These are phyloP conservation scores for Lecanicillium sp. DNA, from an alignment of 2,329 filamentous ascomycete species.

Conservation along the genomic window DNA sequence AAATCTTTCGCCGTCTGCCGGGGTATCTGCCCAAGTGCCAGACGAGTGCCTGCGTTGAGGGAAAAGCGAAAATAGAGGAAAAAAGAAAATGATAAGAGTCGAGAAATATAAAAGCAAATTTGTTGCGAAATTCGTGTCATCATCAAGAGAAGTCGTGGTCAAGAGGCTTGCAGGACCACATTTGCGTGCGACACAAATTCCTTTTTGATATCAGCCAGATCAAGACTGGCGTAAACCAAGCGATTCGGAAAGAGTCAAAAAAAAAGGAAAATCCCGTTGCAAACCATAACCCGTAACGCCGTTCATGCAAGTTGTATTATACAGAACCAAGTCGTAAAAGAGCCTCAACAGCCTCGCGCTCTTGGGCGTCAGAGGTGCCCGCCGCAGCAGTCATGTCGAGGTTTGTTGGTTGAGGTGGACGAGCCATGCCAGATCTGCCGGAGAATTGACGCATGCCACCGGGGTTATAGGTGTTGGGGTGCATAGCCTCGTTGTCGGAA, in stretches of 20 bases:
- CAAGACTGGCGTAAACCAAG: slow-evolving; percentile 12
- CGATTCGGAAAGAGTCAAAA: slow-evolving; percentile 7
- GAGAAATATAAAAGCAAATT: background rate
- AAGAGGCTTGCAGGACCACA: slow-evolving; percentile 3
- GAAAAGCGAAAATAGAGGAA: slow-evolving; percentile 2
- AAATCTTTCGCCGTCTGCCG: slow-evolving; percentile 8
- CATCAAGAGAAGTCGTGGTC: slow-evolving; percentile 5
- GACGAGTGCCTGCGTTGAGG: too few species aligned
- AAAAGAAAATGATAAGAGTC: slow-evolving; percentile 1
- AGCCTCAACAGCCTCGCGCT: slow-evolving; percentile 75
- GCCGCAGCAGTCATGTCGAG: slow-evolving; percentile 44
- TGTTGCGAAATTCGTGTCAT: slow-evolving; percentile 5
- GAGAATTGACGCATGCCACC: slow-evolving; percentile 41
- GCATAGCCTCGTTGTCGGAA: slow-evolving; percentile 27
- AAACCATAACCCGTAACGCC: slow-evolving; percentile 43
- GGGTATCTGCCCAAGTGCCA: slow-evolving; percentile 10
- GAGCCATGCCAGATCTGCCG: slow-evolving; percentile 42
- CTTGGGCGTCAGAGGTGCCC: slow-evolving; percentile 56
- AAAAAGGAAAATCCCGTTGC: slow-evolving; percentile 7
- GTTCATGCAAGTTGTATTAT: slow-evolving; percentile 49
- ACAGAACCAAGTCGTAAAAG: slow-evolving; percentile 73
- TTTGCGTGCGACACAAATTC: slow-evolving; percentile 17
- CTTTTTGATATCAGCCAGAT: slow-evolving; percentile 19
- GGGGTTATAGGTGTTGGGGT: slow-evolving; percentile 37
- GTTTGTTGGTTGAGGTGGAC: slow-evolving; percentile 40